phyloP scores from a whole-genome alignment of 371 early-diverging fungal genomes.

The Spiromyces aspiralis region DNA sequence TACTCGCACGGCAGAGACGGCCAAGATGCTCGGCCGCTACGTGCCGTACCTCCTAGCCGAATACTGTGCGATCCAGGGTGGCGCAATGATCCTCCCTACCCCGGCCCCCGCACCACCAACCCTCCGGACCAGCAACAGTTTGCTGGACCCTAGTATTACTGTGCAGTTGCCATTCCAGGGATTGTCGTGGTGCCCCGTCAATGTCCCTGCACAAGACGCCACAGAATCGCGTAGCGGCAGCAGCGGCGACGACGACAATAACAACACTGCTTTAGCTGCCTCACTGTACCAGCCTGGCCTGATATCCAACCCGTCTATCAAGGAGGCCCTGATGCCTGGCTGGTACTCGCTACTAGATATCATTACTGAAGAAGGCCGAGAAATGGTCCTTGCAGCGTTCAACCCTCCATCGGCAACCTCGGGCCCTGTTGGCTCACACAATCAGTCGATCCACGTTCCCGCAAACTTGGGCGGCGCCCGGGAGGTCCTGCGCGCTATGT shows the following conservation, averaged over 20 bases:
- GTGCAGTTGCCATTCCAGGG: background rate
- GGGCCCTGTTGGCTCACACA: conserved; percentile 1
- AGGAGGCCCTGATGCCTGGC: conserved; percentile 19
- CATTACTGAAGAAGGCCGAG: conserved; percentile 10
- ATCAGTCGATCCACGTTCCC: conserved; percentile 13
- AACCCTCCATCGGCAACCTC: background rate
- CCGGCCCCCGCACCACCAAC: background rate
- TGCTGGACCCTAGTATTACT: no score
- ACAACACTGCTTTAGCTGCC: background rate
- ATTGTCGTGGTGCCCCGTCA: background rate
- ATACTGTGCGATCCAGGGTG: conserved; percentile 24
- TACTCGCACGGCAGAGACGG: conserved; percentile 10
- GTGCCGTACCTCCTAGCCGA: conserved; percentile 21
- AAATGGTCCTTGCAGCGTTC: background rate
- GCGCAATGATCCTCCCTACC: background rate
- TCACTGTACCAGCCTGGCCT: conserved; percentile 1
- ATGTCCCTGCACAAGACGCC: background rate
- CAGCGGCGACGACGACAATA: background rate
- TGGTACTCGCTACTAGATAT: conserved; percentile 22
- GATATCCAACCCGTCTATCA: conserved; percentile 13
- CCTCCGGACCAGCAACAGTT: background rate
- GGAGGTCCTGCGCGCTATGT: conserved; percentile 22
- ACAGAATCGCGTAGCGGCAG: no score
- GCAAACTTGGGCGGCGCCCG: conserved; percentile 16
- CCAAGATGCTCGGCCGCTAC: conserved; percentile 11